Percentiles rank a stretch among this genome's conserved stretches.
phyloP scores from a whole-genome alignment of 192 early-diverging fungal species.

The Coemansia sp. region DNA sequence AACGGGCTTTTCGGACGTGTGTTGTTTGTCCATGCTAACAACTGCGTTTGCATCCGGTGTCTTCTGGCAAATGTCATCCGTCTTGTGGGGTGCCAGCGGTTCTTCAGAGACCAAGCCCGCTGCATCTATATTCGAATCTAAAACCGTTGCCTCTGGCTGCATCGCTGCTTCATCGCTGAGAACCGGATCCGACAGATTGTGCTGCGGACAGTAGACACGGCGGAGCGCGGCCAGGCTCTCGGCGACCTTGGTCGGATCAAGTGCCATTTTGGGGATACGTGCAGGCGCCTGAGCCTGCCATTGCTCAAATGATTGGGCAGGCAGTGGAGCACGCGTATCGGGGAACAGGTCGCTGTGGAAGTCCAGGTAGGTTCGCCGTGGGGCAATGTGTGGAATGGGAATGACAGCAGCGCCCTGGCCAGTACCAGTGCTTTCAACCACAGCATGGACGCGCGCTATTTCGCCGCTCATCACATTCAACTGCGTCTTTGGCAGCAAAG shows the following conservation, averaged over 20 bases:
- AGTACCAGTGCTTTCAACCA: slow-evolving; percentile 20
- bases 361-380: slow-evolving; percentile 70
- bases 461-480: slow-evolving; percentile 75
- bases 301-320: slow-evolving; percentile 55
- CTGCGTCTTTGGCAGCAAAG: slow-evolving; percentile 65
- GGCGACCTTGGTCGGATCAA: slow-evolving; percentile 24
- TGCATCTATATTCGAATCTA: no score
- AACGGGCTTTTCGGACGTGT: no score
- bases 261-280: slow-evolving; percentile 23
- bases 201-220: neutral
- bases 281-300: slow-evolving; percentile 61
- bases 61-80: no score
- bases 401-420: slow-evolving; percentile 61
- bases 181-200: neutral
- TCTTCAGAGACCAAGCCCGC: no score
- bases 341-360: slow-evolving; percentile 88
- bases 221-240: slow-evolving; percentile 25
- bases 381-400: slow-evolving; percentile 67
- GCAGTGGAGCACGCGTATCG: slow-evolving; percentile 62
- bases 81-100: no score
- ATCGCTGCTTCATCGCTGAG: neutral
- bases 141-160: neutral
- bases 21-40: no score
- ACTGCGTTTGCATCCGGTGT: no score
- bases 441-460: slow-evolving; percentile 58